Evolutionary conservation across 768 basidiomycete species (phyloP), one percentile per base, ranked within the genome.

Genomic region (Rhizopogon vesiculosus): DNA sequence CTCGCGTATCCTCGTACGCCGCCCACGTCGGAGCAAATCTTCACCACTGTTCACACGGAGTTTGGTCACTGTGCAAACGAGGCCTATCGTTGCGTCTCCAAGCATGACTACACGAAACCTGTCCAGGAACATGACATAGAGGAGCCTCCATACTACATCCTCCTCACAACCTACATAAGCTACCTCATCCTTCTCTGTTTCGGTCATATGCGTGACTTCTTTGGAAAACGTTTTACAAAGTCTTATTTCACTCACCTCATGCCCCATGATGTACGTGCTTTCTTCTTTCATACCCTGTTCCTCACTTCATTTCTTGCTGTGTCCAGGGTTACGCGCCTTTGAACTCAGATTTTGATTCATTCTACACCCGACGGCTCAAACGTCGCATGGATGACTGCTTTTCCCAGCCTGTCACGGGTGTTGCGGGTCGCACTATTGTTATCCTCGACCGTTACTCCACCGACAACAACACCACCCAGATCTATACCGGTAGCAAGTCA

Each of bases 291-390:
- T 55, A 35, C n/a, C 54, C 56, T 43, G 13, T 5, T 51, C 28
- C 54, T 41, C 28, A 28, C 38, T 56, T 42, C 46, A 52, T 64
- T 15, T 62, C 48, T 33, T 12, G 16, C 31, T 0, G 22, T 15
- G 49, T n/a, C 42, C 69, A 98, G 93, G 97, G 96, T 55, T 95
- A 97, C 66, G 96, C 95, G 2, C 91, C 97, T 5, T 80, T 98
- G 57, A 96, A 93, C 74, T 97, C 94, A 8, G 97, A 98, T 70
- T 98, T 98, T 62, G 96, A 98, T 71, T 98, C 97, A 6, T 99
- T 98, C 76, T 98, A 98, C 78, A 96, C 95, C 57, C 92, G 96
- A 50, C 88, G 95, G 3, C 83, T 98, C 61, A 98, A 98, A 70
- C 78, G 81, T 10, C 92, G 96, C 53, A 87, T 98, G 74, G 94